Base-by-base conservation (phyloP, 352 stramenopile species). In the Pythium angustatum region DNA sequence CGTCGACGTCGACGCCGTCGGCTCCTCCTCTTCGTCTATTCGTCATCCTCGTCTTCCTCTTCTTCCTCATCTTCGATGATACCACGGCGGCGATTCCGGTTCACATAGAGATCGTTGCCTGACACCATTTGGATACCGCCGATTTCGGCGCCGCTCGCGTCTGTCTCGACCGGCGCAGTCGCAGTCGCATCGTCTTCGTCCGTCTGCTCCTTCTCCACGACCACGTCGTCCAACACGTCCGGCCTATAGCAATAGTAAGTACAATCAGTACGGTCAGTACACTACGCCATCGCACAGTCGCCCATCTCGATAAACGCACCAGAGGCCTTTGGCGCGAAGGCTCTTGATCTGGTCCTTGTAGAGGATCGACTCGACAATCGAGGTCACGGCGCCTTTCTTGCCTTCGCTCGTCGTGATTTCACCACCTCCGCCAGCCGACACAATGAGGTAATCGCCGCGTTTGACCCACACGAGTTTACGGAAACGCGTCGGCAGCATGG, bases 291-390 rank as follows among this genome's bases (percentile, higher is more conserved):
- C 8, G 12, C n/a, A 5, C 8, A 38, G 33, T 14, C 33, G 8
- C 48, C 33, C 33, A 47, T 22, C 51, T 48, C 27, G n/a, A n/a
- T n/a, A 9, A 38, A 59, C 68, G 45, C 66, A 89, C 97, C 97
- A 99, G 5, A 98, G 78, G 22, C 85, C 80, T 64, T 97, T 97
- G 41, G 76, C 77, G 79, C 98, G 97, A 30, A 99, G 87, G 76
- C 99, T 94, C 68, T 98, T 98, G 52, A 99, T 96, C 83, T 99
- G 97, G 66, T 99, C 97, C 66, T 98, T 98, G 82, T 98, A 98
- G 33, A 99, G 71, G 79, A 99, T 98, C 70, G 98, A 94, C 75
- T 96, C 85, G 53, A 99, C 88, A 49, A 94, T 93, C 38, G 87
- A 96, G 43, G 87, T 94, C 45, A 98, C 90, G 9, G 89, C 91